Evolutionary conservation across 495 filamentous ascomycete species (phyloP).

Genomic region (Penicillium samsonianum): DNA sequence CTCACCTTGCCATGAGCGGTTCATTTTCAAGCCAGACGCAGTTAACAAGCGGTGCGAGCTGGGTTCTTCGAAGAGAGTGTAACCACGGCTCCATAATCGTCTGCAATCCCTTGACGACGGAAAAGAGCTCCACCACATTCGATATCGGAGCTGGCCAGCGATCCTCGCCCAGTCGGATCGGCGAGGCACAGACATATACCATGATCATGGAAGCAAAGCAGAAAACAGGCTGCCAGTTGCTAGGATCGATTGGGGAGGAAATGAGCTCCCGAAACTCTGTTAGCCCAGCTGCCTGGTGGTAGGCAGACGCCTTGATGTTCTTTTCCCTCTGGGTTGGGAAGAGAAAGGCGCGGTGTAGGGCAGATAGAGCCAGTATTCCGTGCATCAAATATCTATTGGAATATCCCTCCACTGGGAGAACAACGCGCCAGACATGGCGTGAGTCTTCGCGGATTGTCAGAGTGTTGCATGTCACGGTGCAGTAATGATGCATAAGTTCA

Average conservation of each 20-base stretch:
- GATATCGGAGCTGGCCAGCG: slow-evolving; percentile 25
- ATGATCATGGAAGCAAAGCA: slow-evolving; percentile 43
- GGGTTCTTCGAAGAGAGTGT: slow-evolving; percentile 15
- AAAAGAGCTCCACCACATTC: slow-evolving; percentile 24
- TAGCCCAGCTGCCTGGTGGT: slow-evolving; percentile 25
- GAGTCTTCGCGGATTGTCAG: slow-evolving; percentile 26
- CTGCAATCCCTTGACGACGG: slow-evolving; percentile 23
- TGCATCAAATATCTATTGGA: slow-evolving; percentile 43
- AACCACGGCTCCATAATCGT: slow-evolving; percentile 27
- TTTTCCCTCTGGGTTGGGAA: slow-evolving; percentile 15
- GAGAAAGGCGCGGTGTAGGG: slow-evolving; percentile 37
- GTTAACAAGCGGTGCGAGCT: slow-evolving; percentile 24
- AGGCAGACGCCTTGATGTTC: slow-evolving; percentile 34
- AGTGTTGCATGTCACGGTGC: slow-evolving; percentile 29
- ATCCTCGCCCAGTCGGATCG: slow-evolving; percentile 24
- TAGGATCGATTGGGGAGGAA: slow-evolving; percentile 28
- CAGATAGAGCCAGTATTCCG: slow-evolving; percentile 42
- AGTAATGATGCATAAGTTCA: slow-evolving; percentile 40
- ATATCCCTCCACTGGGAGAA: slow-evolving; percentile 39
- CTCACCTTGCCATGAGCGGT: slow-evolving; percentile 21
- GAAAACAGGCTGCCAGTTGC: slow-evolving; percentile 43
- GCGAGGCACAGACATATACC: slow-evolving; percentile 36
- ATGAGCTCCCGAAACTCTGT: slow-evolving; percentile 29
- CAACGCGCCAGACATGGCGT: slow-evolving; percentile 35
- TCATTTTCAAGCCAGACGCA: slow-evolving; percentile 22